A percentile compares a stretch with the other conserved stretches of the same genome.
These are phyloP conservation scores for Purshia tridentata DNA, from an alignment of 306 rosid genomes.

Conservation along the genomic window DNA sequence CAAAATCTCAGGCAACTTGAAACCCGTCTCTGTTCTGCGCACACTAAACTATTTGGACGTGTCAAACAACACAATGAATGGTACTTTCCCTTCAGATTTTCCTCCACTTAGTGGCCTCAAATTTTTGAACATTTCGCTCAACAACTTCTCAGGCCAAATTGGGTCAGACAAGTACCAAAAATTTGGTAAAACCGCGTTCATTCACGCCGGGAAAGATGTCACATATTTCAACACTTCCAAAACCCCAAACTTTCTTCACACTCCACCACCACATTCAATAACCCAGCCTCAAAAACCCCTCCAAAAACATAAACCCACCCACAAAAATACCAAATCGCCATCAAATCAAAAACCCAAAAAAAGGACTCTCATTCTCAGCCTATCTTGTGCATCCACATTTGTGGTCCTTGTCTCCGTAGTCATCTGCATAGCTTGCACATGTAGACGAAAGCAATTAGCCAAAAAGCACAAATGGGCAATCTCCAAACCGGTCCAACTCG, in stretches of 20 bases:
- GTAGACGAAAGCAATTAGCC: slow-evolving; percentile 41
- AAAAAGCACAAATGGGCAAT: slow-evolving; percentile 83
- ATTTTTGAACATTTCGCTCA: slow-evolving; percentile 66
- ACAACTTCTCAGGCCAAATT: slow-evolving; percentile 46
- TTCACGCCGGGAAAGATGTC: slow-evolving; percentile 47
- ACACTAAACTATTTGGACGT: slow-evolving; percentile 57
- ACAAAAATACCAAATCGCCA: slow-evolving; percentile 26
- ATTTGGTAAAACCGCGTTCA: slow-evolving; percentile 64
- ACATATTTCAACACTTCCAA: slow-evolving; percentile 32
- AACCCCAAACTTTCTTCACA: slow-evolving; percentile 19
- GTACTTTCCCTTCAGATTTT: slow-evolving; percentile 79
- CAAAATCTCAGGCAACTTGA: slow-evolving; percentile 50
- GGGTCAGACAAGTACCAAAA: slow-evolving; percentile 21
- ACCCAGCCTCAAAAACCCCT: slow-evolving; percentile 7
- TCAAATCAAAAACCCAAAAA: slow-evolving; percentile 9
- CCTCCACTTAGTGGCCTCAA: slow-evolving; percentile 51
- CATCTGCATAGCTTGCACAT: slow-evolving; percentile 20
- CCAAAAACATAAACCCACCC: slow-evolving; percentile 19
- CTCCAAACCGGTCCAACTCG: slow-evolving; percentile 62
- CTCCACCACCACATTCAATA: neutral
- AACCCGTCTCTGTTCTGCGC: slow-evolving; percentile 52
- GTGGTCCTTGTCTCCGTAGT: slow-evolving; percentile 26
- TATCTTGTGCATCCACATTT: slow-evolving; percentile 35
- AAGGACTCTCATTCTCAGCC: slow-evolving; percentile 20
- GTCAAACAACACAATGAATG: slow-evolving; percentile 61